Percentiles rank a stretch among this genome's conserved stretches.
phyloP scores from a whole-genome alignment of 805 yeast genomes.

The Hanseniaspora taiwanica region DNA sequence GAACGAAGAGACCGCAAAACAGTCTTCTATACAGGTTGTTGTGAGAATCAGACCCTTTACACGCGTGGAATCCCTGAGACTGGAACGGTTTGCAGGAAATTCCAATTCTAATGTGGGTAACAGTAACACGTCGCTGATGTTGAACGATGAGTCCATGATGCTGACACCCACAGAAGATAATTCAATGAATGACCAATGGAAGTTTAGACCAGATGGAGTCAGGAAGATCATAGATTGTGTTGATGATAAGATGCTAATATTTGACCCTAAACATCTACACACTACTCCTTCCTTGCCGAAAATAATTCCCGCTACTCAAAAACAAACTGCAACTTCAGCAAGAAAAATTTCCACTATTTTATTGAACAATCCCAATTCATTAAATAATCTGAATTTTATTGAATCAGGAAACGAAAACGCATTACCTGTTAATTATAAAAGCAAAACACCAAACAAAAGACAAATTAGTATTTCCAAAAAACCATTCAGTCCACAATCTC shows the following conservation, averaged over 20 bases:
- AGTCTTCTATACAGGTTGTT: conserved; percentile 61
- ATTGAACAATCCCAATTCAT: too few species aligned
- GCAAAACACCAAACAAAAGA: neutral
- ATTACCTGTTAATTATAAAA: too few species aligned
- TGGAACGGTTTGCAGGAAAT: neutral
- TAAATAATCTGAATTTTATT: conserved; percentile 20
- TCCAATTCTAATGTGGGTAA: neutral
- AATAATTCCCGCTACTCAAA: too few species aligned
- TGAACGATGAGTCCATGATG: conserved; percentile 3
- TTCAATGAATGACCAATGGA: neutral
- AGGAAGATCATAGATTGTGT: conserved; percentile 66
- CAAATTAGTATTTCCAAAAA: neutral
- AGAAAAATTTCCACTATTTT: too few species aligned
- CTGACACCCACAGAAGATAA: neutral
- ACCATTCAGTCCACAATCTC: neutral
- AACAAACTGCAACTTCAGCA: too few species aligned
- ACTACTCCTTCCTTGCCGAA: too few species aligned
- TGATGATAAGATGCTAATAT: conserved; percentile 73
- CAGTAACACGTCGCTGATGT: conserved; percentile 11
- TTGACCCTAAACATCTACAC: conserved; percentile 69
- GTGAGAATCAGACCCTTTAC: conserved; percentile 83
- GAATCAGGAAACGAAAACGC: conserved; percentile 10
- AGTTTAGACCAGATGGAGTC: conserved; percentile 33
- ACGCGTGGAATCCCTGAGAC: conserved; percentile 30
- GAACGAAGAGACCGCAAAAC: conserved; percentile 2